Base-by-base conservation (phyloP, 176 grass and related monocot species). In the Dactylis glomerata region DNA sequence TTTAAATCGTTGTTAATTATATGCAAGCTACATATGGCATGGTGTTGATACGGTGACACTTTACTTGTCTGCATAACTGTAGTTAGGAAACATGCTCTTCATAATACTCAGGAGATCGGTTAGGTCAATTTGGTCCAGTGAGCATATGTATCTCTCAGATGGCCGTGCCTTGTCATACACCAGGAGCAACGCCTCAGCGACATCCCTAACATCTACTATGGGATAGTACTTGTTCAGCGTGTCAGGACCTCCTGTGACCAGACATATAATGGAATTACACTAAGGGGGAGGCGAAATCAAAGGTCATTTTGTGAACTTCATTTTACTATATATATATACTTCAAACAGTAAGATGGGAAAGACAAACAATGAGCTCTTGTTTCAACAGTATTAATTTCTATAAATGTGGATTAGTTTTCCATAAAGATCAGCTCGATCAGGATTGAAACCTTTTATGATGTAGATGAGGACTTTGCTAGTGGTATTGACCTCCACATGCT, bases 131-230 rank as follows among this genome's bases (percentile, higher is more conserved):
- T 4, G 22, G 17, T 77, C 22, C 19, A 44, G 2, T 28, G 83
- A 31, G 61, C 83, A 85, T 44, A 85, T 41, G 73, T 85, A 77
- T 77, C 83, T 65, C 28, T 70, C 77, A 3, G 73, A 85, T 55
- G 61, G 2, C 4, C 17, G 33, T 55, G 61, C 58, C 33, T 42
- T 51, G n/a, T 78, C 47, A 3, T 85, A 85, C 17, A 55, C 62
- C 5, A 85, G 11, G 65, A 85, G 45, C 45, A 85, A 28, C 0
- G 73, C 72, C 22, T 85, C 73, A 3, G 83, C 73, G 0, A 85
- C 14, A 77, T 85, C 83, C 8, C 83, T 59, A 17, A 85, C 83
- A 13, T 85, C 83, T 6, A 85, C 45, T 1, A 85, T 54, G 61
- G 75, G 28, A 30, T 10, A 85, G 27, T 54, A 33, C 44, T 22